Evolutionary conservation across 176 grass and related monocot genomes (phyloP).

Genomic region (Neostapfia colusana): DNA sequence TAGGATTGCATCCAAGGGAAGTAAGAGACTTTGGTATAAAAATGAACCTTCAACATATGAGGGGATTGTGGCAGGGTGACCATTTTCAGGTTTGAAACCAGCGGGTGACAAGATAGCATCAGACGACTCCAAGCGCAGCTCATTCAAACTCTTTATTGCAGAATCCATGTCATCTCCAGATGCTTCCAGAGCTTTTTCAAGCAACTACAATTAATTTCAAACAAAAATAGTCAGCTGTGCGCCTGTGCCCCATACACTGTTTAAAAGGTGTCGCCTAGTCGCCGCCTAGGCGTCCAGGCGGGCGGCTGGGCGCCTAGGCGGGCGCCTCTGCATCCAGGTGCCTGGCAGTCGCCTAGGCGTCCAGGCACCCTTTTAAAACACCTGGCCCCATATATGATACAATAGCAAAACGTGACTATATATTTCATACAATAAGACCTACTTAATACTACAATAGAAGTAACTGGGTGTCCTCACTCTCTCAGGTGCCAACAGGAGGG

Average conservation of each 20-base stretch:
- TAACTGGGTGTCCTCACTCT: neutral
- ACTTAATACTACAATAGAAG: no score
- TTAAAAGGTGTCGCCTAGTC: no score
- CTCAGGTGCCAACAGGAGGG: neutral
- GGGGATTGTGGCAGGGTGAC: conserved; percentile 20
- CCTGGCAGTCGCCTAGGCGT: no score
- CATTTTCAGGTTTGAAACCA: conserved; percentile 45
- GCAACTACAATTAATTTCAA: conserved; percentile 63
- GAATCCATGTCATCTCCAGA: conserved; percentile 86
- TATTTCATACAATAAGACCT: neutral
- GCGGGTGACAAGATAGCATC: conserved; percentile 42
- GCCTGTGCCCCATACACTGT: no score
- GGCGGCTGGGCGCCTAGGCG: no score
- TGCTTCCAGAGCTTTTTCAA: conserved; percentile 75
- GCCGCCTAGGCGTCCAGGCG: no score
- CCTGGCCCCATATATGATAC: neutral
- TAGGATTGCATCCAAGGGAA: neutral
- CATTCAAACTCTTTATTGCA: conserved; percentile 76
- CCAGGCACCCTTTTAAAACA: no score
- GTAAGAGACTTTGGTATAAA: neutral
- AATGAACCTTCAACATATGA: conserved; percentile 47
- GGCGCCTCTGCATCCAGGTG: no score
- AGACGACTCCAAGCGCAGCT: conserved; percentile 57
- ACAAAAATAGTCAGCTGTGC: conserved; percentile 12
- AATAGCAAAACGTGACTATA: neutral